A percentile compares a stretch with the other conserved stretches of the same genome.
Conservation (phyloP, 495 filamentous ascomycete genomes). For the Penicillium argentinense region DNA sequence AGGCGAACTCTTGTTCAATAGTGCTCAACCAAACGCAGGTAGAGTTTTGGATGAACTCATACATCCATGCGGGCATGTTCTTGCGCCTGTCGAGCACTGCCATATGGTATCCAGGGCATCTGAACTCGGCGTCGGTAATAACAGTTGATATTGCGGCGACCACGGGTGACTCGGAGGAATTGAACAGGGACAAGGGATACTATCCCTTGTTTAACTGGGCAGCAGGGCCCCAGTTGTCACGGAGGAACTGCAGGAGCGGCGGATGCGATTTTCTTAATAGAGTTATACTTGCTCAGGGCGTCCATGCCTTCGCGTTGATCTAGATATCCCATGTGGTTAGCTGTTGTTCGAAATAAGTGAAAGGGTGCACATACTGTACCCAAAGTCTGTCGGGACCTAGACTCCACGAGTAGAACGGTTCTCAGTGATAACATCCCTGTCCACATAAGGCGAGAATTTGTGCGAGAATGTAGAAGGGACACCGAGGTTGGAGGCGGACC, state of each 20-base stretch:
- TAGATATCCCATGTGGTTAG: not conserved
- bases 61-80: slow-evolving; percentile 30
- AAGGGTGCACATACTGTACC: slow-evolving; percentile 10
- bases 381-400: slow-evolving; percentile 37
- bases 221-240: slow-evolving; percentile 28
- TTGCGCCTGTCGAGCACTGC: slow-evolving; percentile 15
- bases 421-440: slow-evolving; percentile 33
- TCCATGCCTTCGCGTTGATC: not conserved
- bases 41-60: slow-evolving; percentile 33
- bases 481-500: not conserved
- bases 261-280: too few relatives aligned
- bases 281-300: too few relatives aligned
- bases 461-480: not conserved
- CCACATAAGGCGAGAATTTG: slow-evolving; percentile 17
- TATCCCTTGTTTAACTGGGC: slow-evolving; percentile 29
- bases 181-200: slow-evolving; percentile 25
- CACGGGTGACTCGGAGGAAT: not conserved
- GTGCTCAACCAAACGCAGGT: slow-evolving; percentile 20
- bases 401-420: slow-evolving; percentile 30
- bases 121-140: slow-evolving; percentile 29
- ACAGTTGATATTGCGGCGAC: slow-evolving; percentile 23
- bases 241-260: slow-evolving; percentile 24
- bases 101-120: slow-evolving; percentile 29
- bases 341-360: not conserved
- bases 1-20: not conserved